phyloP scores from a whole-genome alignment of 441 rosid species.

The Syzygium malaccense region DNA sequence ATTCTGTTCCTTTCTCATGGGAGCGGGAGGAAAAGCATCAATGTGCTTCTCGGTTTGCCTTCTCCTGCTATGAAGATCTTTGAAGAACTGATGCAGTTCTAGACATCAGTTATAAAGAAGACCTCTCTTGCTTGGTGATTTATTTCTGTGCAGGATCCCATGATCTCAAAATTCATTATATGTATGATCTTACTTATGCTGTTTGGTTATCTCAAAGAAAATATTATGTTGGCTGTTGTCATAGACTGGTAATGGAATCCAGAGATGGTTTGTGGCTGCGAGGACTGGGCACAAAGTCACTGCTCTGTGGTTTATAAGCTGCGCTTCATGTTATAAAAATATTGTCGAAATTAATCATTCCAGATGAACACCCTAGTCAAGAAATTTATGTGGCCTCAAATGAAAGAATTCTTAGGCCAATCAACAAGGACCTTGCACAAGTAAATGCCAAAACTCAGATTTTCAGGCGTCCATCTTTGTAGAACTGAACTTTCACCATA shows the following conservation, averaged over 20 bases:
- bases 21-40: slow-evolving; percentile 61
- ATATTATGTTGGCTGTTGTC: not conserved
- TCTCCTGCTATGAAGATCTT: slow-evolving; percentile 67
- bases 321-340: not conserved
- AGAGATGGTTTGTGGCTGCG: not conserved
- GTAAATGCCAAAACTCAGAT: not conserved
- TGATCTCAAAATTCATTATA: not conserved
- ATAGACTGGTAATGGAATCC: not conserved
- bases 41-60: slow-evolving; percentile 82
- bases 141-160: not conserved
- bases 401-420: not conserved
- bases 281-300: not conserved
- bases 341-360: not conserved
- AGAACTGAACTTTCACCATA: not conserved
- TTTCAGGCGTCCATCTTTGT: not conserved
- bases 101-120: not conserved
- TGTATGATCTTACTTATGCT: not conserved
- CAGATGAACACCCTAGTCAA: not conserved
- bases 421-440: not conserved
- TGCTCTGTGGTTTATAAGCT: not conserved
- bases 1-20: slow-evolving; percentile 82
- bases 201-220: not conserved
- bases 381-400: not conserved
- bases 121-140: not conserved
- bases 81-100: slow-evolving; percentile 42